Evolutionary conservation across 1,284 basidiomycete species (phyloP), one percentile per base, ranked within the genome.

Genomic region (Heterobasidion occidentale): DNA sequence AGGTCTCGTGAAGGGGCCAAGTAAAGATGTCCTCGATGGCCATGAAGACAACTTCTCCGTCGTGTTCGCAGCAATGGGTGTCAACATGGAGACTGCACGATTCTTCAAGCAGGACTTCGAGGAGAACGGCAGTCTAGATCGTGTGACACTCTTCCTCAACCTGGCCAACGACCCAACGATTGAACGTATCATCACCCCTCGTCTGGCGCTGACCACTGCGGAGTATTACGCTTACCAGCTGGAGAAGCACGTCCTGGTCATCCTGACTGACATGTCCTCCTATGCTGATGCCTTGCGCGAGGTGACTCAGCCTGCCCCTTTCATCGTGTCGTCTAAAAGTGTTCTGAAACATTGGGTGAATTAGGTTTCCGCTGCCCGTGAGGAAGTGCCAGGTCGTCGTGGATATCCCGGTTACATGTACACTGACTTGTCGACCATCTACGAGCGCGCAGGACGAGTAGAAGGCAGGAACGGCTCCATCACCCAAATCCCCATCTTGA

Each of bases 71-170:
- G 97, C 97, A 47, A 99, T 99, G 97, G 97, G 97, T 85, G 97
- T 97, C 66, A 99, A 99, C 79, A 97, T 98, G 94, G 97, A 99
- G 75, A 99, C 97, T 8, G 97, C 97, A 36, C 87, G 97, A 55
- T 99, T 98, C 83, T 99, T 99, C 89, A 96, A 97, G 76, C 93
- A 98, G 71, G 97, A 99, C 78, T 99, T 99, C 71, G 95, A 99
- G 74, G 96, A 98, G 71, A 98, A 98, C 69, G 97, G 97, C 53
- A 92, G 90, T 79, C 83, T 99, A 63, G 95, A 98, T 75, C 91
- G 97, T 68, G 94, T 98, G 55, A 99, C 97, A 7, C 80, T 99
- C 60, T 99, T 99, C 88, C 82, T 99, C 72, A 99, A 99, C 78
- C 77, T 99, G 68, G 97, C 97, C 52, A 99, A 98, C 69, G 97